Conservation (phyloP, 352 stramenopile genomes). For the Globisporangium emineosum region DNA sequence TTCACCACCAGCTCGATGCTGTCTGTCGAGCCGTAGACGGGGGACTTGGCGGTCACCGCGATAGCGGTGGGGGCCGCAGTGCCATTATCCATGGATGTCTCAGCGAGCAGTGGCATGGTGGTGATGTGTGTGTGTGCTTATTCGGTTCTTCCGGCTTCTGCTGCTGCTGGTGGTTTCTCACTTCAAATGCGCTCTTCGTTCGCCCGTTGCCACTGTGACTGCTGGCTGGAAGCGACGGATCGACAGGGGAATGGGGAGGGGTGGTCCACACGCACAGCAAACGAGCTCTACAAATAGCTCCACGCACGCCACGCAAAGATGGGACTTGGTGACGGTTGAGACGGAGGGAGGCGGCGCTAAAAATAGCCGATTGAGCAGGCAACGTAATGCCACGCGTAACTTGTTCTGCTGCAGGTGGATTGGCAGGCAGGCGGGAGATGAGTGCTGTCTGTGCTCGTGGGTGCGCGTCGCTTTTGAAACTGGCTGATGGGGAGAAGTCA, state of each 20-base stretch:
- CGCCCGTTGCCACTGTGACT: conserved; percentile 2
- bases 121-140: not conserved
- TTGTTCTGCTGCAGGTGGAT: not conserved
- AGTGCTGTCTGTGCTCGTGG: too few relatives aligned
- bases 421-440: too few relatives aligned
- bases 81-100: conserved; percentile 1
- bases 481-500: not conserved
- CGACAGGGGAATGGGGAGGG: not conserved
- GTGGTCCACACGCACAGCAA: not conserved
- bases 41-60: not conserved
- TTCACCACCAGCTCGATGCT: not conserved
- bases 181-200: not conserved
- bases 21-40: conserved; percentile 13
- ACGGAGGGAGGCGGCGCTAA: not conserved
- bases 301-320: not conserved
- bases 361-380: not conserved
- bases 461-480: not conserved
- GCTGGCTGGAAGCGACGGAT: not conserved
- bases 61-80: not conserved
- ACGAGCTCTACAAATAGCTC: not conserved
- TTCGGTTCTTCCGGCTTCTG: conserved; percentile 1
- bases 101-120: conserved; percentile 17
- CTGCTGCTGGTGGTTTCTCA: not conserved
- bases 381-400: not conserved
- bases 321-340: not conserved